A percentile compares a stretch with the other conserved stretches of the same genome.
Evolutionary conservation across 1,284 basidiomycete genomes (phyloP).

Genomic region (Schizophyllum commune): DNA sequence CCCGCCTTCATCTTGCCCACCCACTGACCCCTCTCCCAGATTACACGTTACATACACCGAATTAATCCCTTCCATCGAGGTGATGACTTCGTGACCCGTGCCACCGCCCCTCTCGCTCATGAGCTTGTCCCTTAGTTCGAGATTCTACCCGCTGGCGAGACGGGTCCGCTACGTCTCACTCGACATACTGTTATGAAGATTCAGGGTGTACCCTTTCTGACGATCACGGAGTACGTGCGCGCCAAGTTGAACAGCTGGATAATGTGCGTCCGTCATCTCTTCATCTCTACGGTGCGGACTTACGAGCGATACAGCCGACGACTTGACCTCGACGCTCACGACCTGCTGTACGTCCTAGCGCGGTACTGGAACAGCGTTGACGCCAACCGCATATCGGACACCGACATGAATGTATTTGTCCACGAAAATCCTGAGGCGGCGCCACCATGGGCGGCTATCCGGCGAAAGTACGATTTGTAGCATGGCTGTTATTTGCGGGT

Average conservation of each 20-base stretch:
- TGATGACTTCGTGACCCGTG: conserved; percentile 12
- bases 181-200: conserved; percentile 53
- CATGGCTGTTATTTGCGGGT: neutral
- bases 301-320: conserved; percentile 40
- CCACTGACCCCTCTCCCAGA: conserved; percentile 23
- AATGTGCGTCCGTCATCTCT: conserved; percentile 44
- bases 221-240: conserved; percentile 70
- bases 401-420: conserved; percentile 71
- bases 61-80: conserved; percentile 35
- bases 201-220: conserved; percentile 65
- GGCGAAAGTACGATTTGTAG: conserved; percentile 59
- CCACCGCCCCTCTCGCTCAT: conserved; percentile 1
- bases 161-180: conserved; percentile 67
- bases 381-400: conserved; percentile 72
- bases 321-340: conserved; percentile 60
- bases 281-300: conserved; percentile 6
- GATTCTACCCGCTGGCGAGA: conserved; percentile 71
- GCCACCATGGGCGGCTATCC: conserved; percentile 62
- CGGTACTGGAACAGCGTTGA: conserved; percentile 72
- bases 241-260: conserved; percentile 73
- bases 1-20: conserved; percentile 1
- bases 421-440: conserved; percentile 42
- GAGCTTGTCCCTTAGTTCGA: conserved; percentile 48
- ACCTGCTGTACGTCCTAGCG: conserved; percentile 58
- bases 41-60: conserved; percentile 50